Percentiles rank a stretch among this genome's conserved stretches.
phyloP scores from a whole-genome alignment of 1,284 basidiomycete genomes.

The Spongispora temasekensis region DNA sequence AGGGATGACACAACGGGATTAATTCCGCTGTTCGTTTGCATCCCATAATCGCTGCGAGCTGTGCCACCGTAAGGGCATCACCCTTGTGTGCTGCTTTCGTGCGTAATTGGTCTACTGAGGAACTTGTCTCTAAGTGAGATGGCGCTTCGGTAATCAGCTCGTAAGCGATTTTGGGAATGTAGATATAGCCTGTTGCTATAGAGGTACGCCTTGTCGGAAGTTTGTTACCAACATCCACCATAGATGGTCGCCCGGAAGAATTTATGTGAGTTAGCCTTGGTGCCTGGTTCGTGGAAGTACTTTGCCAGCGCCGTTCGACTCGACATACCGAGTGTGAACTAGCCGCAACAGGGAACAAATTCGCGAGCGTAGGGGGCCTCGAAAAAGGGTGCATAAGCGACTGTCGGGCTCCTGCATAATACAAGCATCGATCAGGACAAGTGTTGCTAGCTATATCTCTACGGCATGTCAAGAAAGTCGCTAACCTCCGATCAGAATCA shows the following conservation, averaged over 20 bases:
- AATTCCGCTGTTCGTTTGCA: constrained; percentile 80
- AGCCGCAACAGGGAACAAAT: neutral
- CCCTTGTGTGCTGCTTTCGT: constrained; percentile 66
- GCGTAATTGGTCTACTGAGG: constrained; percentile 36
- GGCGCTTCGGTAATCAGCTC: constrained; percentile 51
- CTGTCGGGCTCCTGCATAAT: constrained; percentile 26
- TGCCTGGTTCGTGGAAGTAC: constrained; percentile 4
- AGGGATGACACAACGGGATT: constrained; percentile 85
- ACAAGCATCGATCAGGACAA: constrained; percentile 28
- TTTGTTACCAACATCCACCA: constrained; percentile 82
- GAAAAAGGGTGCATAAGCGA: constrained; percentile 5
- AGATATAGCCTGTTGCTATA: constrained; percentile 78
- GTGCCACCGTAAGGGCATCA: constrained; percentile 76
- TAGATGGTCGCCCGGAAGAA: constrained; percentile 63
- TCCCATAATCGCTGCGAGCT: constrained; percentile 86
- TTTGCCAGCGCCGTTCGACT: constrained; percentile 27
- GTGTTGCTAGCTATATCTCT: constrained; percentile 18
- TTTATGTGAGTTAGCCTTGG: constrained; percentile 71
- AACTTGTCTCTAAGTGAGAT: constrained; percentile 29
- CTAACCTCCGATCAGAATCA: constrained; percentile 92
- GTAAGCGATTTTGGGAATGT: constrained; percentile 65
- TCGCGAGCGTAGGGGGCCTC: neutral
- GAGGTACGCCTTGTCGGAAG: constrained; percentile 65
- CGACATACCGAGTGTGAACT: neutral
- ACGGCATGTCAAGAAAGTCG: constrained; percentile 39